phyloP scores from a whole-genome alignment of 2,329 filamentous ascomycete genomes.

The Ascochyta rabiei region DNA sequence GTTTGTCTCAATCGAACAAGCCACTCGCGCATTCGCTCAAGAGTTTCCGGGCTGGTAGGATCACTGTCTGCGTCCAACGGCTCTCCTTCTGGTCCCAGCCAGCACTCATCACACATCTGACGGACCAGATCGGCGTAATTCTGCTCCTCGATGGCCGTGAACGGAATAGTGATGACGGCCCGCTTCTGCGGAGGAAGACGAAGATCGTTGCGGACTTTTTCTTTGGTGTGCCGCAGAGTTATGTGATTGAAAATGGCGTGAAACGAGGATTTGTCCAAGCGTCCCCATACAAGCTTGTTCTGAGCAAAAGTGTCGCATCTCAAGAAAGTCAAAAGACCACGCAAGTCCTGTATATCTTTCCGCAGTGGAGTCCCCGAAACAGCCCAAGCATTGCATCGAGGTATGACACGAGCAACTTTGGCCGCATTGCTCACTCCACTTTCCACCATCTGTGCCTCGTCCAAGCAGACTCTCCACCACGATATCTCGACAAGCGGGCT shows the following conservation, averaged over 20 bases:
- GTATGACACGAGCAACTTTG: conserved; percentile 77
- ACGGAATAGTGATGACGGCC: conserved; percentile 86
- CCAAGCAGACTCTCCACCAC: conserved; percentile 83
- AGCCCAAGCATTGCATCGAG: conserved; percentile 86
- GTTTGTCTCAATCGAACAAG: conserved; percentile 79
- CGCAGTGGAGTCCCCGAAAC: conserved; percentile 90
- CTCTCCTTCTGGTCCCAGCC: conserved; percentile 67
- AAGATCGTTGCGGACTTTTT: conserved; percentile 77
- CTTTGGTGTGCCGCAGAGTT: conserved; percentile 85
- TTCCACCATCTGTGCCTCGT: conserved; percentile 91
- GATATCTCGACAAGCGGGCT: conserved; percentile 80
- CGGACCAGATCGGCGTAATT: conserved; percentile 80
- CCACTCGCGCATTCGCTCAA: conserved; percentile 80
- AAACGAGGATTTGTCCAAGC: conserved; percentile 72
- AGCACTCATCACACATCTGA: conserved; percentile 74
- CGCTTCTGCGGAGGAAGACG: conserved; percentile 81
- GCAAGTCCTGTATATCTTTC: conserved; percentile 77
- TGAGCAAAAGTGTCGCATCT: conserved; percentile 77
- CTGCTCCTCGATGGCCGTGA: conserved; percentile 89
- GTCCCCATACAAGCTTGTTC: conserved; percentile 69
- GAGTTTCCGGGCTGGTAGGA: conserved; percentile 59
- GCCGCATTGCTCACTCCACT: conserved; percentile 85
- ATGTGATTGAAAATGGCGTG: conserved; percentile 72
- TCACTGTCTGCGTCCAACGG: conserved; percentile 69
- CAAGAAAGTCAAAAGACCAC: conserved; percentile 81